phyloP scores from a whole-genome alignment of 768 basidiomycete genomes.

The Tylopilus sp. region DNA sequence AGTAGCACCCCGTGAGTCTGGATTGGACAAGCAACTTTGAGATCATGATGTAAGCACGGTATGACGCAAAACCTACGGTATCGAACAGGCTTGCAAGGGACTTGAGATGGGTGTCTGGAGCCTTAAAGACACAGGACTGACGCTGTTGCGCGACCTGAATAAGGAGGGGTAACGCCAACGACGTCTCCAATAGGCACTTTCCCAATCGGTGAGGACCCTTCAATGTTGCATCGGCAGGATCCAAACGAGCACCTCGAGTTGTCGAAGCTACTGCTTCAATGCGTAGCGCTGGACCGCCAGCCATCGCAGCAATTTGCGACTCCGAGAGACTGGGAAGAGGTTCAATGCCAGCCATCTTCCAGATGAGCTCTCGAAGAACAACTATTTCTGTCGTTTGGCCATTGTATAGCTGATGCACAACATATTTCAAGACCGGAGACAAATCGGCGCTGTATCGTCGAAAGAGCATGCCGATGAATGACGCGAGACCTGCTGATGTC shows the following conservation, averaged over 20 bases:
- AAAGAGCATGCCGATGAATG: conserved; percentile 92
- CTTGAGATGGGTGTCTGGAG: conserved; percentile 75
- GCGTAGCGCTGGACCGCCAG: conserved; percentile 82
- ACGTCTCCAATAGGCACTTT: conserved; percentile 60
- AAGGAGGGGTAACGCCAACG: conserved; percentile 82
- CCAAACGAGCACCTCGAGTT: conserved; percentile 70
- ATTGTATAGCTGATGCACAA: conserved; percentile 85
- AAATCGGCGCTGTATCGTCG: conserved; percentile 81
- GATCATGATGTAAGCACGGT: conserved; percentile 14
- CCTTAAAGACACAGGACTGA: conserved; percentile 76
- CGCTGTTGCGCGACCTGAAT: conserved; percentile 91
- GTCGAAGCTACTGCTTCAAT: conserved; percentile 84
- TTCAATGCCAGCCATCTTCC: conserved; percentile 94
- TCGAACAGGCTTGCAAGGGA: conserved; percentile 87
- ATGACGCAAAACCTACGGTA: conserved; percentile 53
- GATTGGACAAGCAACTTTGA: conserved; percentile 20
- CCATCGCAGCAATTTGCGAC: conserved; percentile 84
- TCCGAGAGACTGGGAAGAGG: conserved; percentile 88
- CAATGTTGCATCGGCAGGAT: conserved; percentile 58
- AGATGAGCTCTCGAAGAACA: conserved; percentile 88
- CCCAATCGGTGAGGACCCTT: conserved; percentile 70
- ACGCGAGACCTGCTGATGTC: conserved; percentile 68
- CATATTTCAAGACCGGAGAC: conserved; percentile 80
- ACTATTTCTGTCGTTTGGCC: conserved; percentile 85
- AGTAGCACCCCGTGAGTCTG: conserved; percentile 90